Evolutionary conservation across 1,139 yeast species (phyloP), one percentile per base, ranked within the genome.

Genomic region (Kodamaea fungicola): DNA sequence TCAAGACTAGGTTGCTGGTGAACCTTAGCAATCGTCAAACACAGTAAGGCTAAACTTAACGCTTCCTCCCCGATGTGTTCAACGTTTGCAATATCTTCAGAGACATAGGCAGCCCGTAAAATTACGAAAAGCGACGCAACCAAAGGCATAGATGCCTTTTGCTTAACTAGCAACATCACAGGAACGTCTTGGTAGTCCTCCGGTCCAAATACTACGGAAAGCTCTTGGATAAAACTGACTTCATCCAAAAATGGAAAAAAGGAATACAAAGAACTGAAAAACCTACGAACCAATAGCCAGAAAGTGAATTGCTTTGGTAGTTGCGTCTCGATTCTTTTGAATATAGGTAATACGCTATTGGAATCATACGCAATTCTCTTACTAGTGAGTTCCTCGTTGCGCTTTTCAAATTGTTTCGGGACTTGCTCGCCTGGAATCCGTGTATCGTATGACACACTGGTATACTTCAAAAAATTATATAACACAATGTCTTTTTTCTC

Each of bases 211-310:
- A 30, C 6, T 5, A 12, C 25, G 6, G 26, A n/a, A 7, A 30
- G 12, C 6, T 30, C 32, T 22, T 23, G 25, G 7, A 30, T 26
- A 12, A 30, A 22, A 4, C 12, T 30, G 13, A 21, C 24, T 10
- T 30, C 32, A 12, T 30, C 32, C 25, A 9, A 21, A 10, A 30
- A 19, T n/a, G 32, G 32, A 12, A 10, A 21, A 25, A 30, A 30
- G 25, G 25, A 19, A 7, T n/a, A 21, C 8, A 10, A 19, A 9
- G 26, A 21, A 2, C 25, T 22, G 32, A 30, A 30, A 22, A 30
- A 30, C 7, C 25, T 26, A 10, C 32, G 19, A 5, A 30, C 26
- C 8, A 30, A 22, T 12, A 26, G 21, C 32, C 32, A 30, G 13
- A 30, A n/a, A 3, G 32, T 30, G 8, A 10, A 4, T 6, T 30